A percentile compares a stretch with the other conserved stretches of the same genome.
Evolutionary conservation across 1,284 basidiomycete genomes (phyloP).

Genomic region (Caloboletus firmus): DNA sequence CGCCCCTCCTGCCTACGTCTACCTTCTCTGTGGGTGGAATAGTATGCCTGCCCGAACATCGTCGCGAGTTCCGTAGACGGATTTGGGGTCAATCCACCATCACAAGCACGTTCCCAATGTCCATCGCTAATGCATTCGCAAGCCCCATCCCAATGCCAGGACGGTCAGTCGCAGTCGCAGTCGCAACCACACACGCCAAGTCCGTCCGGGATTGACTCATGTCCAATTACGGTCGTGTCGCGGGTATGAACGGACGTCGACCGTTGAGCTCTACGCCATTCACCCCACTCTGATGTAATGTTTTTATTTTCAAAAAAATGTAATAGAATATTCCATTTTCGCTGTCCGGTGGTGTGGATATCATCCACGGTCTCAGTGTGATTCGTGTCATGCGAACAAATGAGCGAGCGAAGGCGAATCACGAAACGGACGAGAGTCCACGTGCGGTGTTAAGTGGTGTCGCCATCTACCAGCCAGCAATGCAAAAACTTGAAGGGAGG

Average conservation of each 20-base stretch:
- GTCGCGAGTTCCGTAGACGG: conserved; percentile 24
- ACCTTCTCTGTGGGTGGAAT: not conserved
- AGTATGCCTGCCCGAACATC: conserved; percentile 27
- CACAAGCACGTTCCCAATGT: conserved; percentile 7
- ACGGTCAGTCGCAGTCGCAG: not conserved
- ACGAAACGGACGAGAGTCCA: no score
- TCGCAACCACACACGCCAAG: not conserved
- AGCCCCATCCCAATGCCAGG: not conserved
- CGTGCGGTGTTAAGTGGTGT: no score
- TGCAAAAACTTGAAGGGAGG: no score
- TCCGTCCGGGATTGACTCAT: conserved; percentile 5
- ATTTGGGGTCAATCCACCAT: conserved; percentile 18
- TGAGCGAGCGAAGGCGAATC: no score
- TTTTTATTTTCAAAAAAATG: not conserved
- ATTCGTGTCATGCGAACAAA: no score
- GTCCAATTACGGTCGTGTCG: conserved; percentile 17
- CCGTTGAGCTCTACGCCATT: not conserved
- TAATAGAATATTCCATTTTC: not conserved
- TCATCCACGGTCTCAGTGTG: no score
- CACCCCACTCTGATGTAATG: not conserved
- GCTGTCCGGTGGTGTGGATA: no score
- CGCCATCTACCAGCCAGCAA: no score
- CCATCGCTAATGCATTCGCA: conserved; percentile 7
- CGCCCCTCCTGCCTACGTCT: no score
- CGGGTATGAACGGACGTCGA: conserved; percentile 7